Base-by-base conservation (phyloP, 1,139 yeast genomes). In the Arxiozyma bovina region DNA sequence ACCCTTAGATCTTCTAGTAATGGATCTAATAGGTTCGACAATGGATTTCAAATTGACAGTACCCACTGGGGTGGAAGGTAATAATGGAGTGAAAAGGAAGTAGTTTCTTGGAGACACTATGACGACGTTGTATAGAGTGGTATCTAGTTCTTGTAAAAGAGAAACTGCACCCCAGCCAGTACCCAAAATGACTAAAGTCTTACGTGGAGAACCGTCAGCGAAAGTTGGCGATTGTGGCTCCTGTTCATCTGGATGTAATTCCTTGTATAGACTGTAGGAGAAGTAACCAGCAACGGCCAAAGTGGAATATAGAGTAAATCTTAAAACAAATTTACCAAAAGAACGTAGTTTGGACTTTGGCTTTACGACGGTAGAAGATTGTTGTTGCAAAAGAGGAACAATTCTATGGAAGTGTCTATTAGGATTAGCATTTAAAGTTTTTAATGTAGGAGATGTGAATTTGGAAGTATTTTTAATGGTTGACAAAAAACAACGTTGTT, bases 151-250 rank as follows among this genome's bases (percentile, higher is more conserved):
- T 75, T 89, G 90, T 72, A 91, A 77, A 61, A 90, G 74, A 3
- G 93, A 81, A 53, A 87, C 83, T 18, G 96, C 81, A 55, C 96
- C 97, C 97, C 97, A 91, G 55, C 97, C 97, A 48, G 96, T 82
- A 57, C 98, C 97, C 63, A 91, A 79, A 61, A 91, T 83, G 54
- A 91, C 95, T 67, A 91, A 74, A 48, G 91, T 89, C 76, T 91
- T 91, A 78, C 87, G 88, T 69, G 85, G 81, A 57, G 87, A 81
- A 44, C 93, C 93, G 63, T 77, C 78, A 53, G 78, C 77, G 62
- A 83, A 81, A 43, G 76, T 71, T n/a, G 83, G 79, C 12, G 81
- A 73, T 68, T 82, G 86, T 21, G 80, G 79, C 53, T 73, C 67
- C 69, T 85, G 91, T 34, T 74, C 72, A 44, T 76, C 75, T 4